Evolutionary conservation across 768 basidiomycete species (phyloP), one percentile per base, ranked within the genome.

Genomic region (Suillus occidentalis): DNA sequence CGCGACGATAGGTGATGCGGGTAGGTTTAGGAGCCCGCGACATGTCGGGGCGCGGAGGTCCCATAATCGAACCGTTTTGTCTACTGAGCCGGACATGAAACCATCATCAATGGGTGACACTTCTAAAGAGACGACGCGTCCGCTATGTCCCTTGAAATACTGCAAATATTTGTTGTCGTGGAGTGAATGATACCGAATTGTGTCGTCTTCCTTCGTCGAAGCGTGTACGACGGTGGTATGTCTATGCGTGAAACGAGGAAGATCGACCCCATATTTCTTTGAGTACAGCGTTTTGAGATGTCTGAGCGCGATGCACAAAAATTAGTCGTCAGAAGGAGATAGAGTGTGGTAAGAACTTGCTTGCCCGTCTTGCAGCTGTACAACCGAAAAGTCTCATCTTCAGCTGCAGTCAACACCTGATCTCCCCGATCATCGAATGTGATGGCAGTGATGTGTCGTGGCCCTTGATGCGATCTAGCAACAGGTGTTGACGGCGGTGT

Each of bases 141-240:
- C 91, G 69, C 88, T 95, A 80, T 99, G 97, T 0, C 97, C 97
- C 71, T 88, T 90, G 83, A 97, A 99, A 79, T 99, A 99, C 68
- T 91, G 88, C 39, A 99, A 79, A 75, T 95, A 99, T 74, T 91
- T 94, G 83, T 97, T 98, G 84, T 97, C 95, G 76, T 98, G 95
- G 59, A 97, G 75, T 1, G 94, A 96, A 71, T 97, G 94, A 76
- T 98, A 98, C 53, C 97, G 88, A 69, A 99, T 86, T 0, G 92
- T 95, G 73, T 98, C 94, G 76, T 98, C 93, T 75, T 92, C 92
- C 75, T 97, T 98, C 20, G 96, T 98, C 6, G 94, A 96, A 9
- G 96, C 92, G 72, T 98, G 88, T 3, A 99, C 74, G 56, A 98
- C 89, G 4, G 90, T 87, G 0, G 88, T 87, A 69, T 86, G 89